Percentiles rank a stretch among this genome's conserved stretches.
phyloP scores from a whole-genome alignment of 2,329 filamentous ascomycete genomes.

The Paramyrothecium roridum region DNA sequence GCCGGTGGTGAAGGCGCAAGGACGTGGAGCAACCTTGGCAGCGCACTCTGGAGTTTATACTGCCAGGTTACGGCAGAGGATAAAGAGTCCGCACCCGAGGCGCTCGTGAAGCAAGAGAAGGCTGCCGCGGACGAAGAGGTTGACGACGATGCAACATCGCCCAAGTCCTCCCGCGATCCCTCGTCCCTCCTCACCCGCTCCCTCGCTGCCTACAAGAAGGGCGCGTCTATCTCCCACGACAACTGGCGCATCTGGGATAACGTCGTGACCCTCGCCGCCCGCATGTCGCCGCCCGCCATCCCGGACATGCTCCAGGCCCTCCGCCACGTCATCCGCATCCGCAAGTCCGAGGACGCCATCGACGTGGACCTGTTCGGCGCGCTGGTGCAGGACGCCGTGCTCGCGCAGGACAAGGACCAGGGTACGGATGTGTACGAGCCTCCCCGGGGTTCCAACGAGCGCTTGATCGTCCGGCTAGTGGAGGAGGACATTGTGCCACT shows the following conservation, averaged over 20 bases:
- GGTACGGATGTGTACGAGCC: constrained; percentile 26
- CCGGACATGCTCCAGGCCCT: constrained; percentile 74
- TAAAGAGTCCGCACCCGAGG: constrained; percentile 15
- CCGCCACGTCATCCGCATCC: constrained; percentile 71
- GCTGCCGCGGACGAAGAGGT: constrained; percentile 6
- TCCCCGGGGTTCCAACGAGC: constrained; percentile 56
- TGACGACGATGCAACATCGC: constrained; percentile 23
- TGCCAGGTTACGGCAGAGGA: constrained; percentile 43
- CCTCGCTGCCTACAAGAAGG: constrained; percentile 81
- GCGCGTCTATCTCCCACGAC: constrained; percentile 76
- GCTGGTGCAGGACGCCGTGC: constrained; percentile 69
- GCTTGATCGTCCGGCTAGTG: constrained; percentile 67
- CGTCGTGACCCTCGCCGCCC: constrained; percentile 80
- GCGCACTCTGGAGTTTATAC: constrained; percentile 71
- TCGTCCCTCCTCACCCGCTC: constrained; percentile 68
- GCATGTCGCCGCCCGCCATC: constrained; percentile 71
- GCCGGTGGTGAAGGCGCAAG: constrained; percentile 86
- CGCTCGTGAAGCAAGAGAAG: constrained; percentile 7
- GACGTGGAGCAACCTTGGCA: constrained; percentile 93
- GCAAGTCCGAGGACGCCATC: constrained; percentile 73
- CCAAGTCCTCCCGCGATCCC: constrained; percentile 39
- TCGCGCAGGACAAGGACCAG: constrained; percentile 33
- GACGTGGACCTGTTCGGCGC: constrained; percentile 71
- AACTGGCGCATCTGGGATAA: constrained; percentile 98
- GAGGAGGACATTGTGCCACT: constrained; percentile 75